Base-by-base conservation (phyloP, 2,329 filamentous ascomycete species). In the Simplicillium aogashimaense region DNA sequence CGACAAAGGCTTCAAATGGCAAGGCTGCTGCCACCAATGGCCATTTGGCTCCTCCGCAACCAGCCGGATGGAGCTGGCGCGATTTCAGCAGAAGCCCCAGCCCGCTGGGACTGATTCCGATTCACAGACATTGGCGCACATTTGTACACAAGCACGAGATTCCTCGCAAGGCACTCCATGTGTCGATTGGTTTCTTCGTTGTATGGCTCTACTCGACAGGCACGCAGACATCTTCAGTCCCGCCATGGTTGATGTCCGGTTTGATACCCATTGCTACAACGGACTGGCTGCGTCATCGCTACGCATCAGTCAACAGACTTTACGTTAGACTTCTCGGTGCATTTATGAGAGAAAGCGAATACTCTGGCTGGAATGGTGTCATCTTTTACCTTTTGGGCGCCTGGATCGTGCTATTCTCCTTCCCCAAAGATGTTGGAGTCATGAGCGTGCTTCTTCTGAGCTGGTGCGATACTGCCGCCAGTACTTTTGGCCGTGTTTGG, bases 71-170 rank as follows among this genome's bases (percentile, higher is more conserved):
- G 67, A 85, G 74, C 59, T 94, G 87, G 86, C 78, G 85, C 45
- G 86, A 90, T 56, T 76, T 95, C 58, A 95, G 87, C 53, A 78
- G 92, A 47, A 94, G 87, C 51, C 92, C 92, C 3, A 94, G 86
- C 52, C 92, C 92, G 9, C 73, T 97, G 4, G 92, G 92, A 8
- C 72, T 97, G 37, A 98, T 98, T 45, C 92, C 92, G 3, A 90
- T 98, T 53, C 92, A 98, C 61, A 74, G 86, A 45, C 83, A 92
- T 57, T 98, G 92, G 76, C 78, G 87, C 51, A 83, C 76, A 20
- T 88, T 98, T 56, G 86, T 95, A 47, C 92, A 98, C 72, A 88
- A 87, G 53, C 90, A 98, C 63, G 92, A 98, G 65, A 89, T 98
- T 39, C 92, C 92, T 9, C 83, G 92, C 52, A 98, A 98, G 63